These are phyloP conservation scores for Globisporangium middletonii DNA, from an alignment of 352 stramenopile genomes.

Conservation along the genomic window DNA sequence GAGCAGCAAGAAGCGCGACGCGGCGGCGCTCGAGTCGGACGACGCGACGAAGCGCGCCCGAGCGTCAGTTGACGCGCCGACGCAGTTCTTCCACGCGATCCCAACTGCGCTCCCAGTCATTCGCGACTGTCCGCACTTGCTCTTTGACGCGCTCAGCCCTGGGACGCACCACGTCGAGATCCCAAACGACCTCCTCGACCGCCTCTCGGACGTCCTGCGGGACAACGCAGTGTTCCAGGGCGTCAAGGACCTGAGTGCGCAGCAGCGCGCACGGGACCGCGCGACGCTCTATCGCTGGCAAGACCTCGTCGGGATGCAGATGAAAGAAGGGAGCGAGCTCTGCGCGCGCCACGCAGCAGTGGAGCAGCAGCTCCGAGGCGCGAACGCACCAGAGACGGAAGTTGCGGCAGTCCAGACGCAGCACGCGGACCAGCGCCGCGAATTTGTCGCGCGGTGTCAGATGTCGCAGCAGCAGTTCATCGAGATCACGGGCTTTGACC, in stretches of 20 bases:
- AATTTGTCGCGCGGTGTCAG: slow-evolving; percentile 61
- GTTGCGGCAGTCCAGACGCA: slow-evolving; percentile 51
- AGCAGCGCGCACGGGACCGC: slow-evolving; percentile 54
- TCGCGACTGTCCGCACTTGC: slow-evolving; percentile 44
- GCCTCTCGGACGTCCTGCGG: slow-evolving; percentile 48
- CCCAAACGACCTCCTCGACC: slow-evolving; percentile 48
- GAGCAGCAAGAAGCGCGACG: slow-evolving; percentile 4
- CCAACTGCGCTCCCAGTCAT: slow-evolving; percentile 52
- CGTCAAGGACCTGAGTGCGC: slow-evolving; percentile 48
- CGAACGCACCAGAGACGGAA: slow-evolving; percentile 7
- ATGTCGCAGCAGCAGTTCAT: slow-evolving; percentile 79
- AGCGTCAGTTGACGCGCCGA: background rate
- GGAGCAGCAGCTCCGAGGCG: slow-evolving; percentile 28
- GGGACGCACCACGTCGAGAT: slow-evolving; percentile 18
- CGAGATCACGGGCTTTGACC: slow-evolving; percentile 67
- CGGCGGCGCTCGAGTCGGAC: background rate
- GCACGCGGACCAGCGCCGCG: slow-evolving; percentile 54
- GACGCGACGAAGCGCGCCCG: slow-evolving; percentile 11
- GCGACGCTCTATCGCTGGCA: slow-evolving; percentile 78
- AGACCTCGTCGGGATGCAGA: slow-evolving; percentile 73
- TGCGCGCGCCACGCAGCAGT: slow-evolving; percentile 46
- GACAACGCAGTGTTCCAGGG: slow-evolving; percentile 66
- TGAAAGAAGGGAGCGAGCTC: slow-evolving; percentile 74
- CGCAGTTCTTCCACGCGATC: slow-evolving; percentile 44
- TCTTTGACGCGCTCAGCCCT: slow-evolving; percentile 49